Evolutionary conservation across 129 eudicot genomes (phyloP).

Genomic region (Lactuca sativa): DNA sequence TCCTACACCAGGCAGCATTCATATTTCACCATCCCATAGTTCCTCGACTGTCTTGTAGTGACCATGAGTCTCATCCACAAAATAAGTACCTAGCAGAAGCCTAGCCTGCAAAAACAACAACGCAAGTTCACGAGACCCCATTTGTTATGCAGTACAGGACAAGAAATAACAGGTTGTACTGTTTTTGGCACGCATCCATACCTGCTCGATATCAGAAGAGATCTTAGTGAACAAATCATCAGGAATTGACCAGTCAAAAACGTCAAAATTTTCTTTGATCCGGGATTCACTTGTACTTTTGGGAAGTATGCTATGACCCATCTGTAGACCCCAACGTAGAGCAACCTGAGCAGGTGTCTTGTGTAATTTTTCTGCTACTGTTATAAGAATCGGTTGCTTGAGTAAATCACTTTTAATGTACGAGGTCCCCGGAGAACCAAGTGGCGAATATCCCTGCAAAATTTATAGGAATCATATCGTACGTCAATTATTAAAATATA

Average conservation of each 20-base stretch:
- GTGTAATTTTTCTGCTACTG: constrained; percentile 61
- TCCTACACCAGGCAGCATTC: constrained; percentile 6
- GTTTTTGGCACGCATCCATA: not conserved
- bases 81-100: constrained; percentile 50
- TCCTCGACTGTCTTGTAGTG: constrained; percentile 66
- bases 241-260: constrained; percentile 77
- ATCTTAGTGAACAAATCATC: constrained; percentile 55
- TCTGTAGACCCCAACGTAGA: constrained; percentile 80
- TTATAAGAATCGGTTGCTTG: constrained; percentile 43
- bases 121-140: not conserved
- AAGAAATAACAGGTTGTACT: not conserved
- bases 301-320: constrained; percentile 79
- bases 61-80: constrained; percentile 51
- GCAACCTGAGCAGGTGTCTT: constrained; percentile 87
- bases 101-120: constrained; percentile 44
- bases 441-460: constrained; percentile 71
- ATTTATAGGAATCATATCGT: not conserved
- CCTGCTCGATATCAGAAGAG: constrained; percentile 67
- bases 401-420: constrained; percentile 53
- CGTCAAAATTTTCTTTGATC: constrained; percentile 60
- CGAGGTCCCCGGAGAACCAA: constrained; percentile 70
- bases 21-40: constrained; percentile 79
- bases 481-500: not conserved
- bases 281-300: constrained; percentile 64
- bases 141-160: too few species aligned